A percentile compares a stretch with the other conserved stretches of the same genome.
phyloP scores from a whole-genome alignment of 441 rosid species.

The Pelargonium myrrhifolium region DNA sequence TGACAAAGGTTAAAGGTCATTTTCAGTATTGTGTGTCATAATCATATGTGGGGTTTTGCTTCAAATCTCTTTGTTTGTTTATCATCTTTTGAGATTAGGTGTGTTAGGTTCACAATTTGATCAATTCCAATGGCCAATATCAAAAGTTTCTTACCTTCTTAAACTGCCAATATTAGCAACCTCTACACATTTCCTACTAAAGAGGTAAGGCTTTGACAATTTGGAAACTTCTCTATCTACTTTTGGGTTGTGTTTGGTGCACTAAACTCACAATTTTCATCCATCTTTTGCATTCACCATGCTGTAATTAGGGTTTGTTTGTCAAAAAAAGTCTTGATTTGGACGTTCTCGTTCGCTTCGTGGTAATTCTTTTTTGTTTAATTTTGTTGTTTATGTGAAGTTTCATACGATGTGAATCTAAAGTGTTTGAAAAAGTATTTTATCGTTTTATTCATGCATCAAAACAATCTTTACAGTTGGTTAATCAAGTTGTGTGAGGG shows the following conservation, averaged over 20 bases:
- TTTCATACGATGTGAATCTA: no score
- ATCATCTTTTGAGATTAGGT: conserved; percentile 24
- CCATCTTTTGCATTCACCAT: no score
- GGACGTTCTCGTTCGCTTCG: no score
- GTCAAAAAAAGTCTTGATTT: background rate
- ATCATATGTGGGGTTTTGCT: background rate
- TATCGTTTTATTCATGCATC: no score
- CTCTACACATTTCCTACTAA: conserved; percentile 4
- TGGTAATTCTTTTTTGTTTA: no score
- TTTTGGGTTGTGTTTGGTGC: background rate
- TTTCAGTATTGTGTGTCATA: background rate
- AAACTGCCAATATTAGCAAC: conserved; percentile 20
- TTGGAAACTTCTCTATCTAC: background rate
- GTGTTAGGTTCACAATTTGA: conserved; percentile 32
- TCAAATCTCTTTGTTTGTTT: conserved; percentile 7
- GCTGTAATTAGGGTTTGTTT: background rate
- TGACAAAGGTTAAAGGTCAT: conserved; percentile 1
- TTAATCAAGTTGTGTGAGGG: no score
- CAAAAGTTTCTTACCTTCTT: conserved; percentile 11
- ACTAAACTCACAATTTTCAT: background rate
- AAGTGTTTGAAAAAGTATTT: no score
- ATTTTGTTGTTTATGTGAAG: no score
- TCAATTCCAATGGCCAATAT: conserved; percentile 8
- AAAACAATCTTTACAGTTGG: no score
- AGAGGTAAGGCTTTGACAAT: background rate